Percentiles rank a stretch among this genome's conserved stretches.
phyloP scores from a whole-genome alignment of 1,284 basidiomycete genomes.

The Inonotus obliquus region DNA sequence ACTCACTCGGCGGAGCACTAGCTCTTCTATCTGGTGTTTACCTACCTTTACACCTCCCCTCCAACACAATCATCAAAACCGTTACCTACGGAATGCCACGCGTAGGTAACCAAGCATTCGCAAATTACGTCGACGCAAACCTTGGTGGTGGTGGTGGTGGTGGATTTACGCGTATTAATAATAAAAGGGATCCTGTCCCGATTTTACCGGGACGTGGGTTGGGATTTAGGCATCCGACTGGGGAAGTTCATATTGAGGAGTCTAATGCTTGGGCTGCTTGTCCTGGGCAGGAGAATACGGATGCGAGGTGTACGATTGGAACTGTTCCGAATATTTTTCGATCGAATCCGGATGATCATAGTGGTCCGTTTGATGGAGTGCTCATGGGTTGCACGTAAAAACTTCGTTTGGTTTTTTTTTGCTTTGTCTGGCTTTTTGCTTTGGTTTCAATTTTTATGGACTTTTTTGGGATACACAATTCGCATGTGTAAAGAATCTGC shows the following conservation, averaged over 20 bases:
- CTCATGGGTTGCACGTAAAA: constrained; percentile 17
- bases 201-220: constrained; percentile 28
- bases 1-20: constrained; percentile 52
- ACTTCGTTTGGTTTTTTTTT: not conserved
- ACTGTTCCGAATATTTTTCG: constrained; percentile 20
- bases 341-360: constrained; percentile 18
- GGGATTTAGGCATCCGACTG: constrained; percentile 28
- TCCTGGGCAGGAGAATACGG: constrained; percentile 20
- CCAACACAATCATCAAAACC: constrained; percentile 27
- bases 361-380: constrained; percentile 23
- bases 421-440: no score
- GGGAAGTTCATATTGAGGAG: constrained; percentile 29
- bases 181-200: constrained; percentile 29
- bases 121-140: constrained; percentile 50
- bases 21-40: constrained; percentile 43
- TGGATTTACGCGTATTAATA: constrained; percentile 32
- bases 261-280: constrained; percentile 23
- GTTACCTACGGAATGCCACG: constrained; percentile 55
- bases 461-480: no score
- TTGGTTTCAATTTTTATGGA: no score
- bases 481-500: no score
- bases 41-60: constrained; percentile 33
- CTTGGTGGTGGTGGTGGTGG: constrained; percentile 18
- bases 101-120: constrained; percentile 60
- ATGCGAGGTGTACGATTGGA: constrained; percentile 17